Percentiles rank a stretch among this genome's conserved stretches.
These are phyloP conservation scores for Saccharomycopsis olivae DNA, from an alignment of 805 yeast genomes.

Conservation along the genomic window DNA sequence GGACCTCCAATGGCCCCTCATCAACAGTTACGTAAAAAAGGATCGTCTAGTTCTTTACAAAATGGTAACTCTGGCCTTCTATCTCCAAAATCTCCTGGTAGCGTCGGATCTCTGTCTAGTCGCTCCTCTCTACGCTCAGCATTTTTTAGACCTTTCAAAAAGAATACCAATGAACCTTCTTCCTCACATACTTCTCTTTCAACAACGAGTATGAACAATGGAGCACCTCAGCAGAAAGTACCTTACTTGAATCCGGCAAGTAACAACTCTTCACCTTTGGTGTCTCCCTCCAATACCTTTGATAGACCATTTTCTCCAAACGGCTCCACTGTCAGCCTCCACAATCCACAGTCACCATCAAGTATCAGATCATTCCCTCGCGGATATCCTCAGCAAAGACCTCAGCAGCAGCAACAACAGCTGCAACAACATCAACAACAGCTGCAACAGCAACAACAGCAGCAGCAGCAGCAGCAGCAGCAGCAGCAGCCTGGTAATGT, in stretches of 20 bases:
- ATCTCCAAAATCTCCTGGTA: conserved; percentile 2
- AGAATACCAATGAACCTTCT: neutral
- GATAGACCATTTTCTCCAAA: too few species aligned
- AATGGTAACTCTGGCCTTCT: neutral
- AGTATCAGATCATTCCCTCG: too few species aligned
- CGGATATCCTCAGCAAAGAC: too few species aligned
- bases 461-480: neutral
- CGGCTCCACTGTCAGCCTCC: too few species aligned
- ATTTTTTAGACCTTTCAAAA: conserved; percentile 13
- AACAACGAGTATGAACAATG: too few species aligned
- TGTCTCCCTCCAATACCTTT: too few species aligned
- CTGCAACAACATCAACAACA: conserved; percentile 1
- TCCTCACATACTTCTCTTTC: conserved; percentile 1
- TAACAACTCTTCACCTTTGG: too few species aligned
- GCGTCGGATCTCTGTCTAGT: neutral
- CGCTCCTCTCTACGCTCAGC: conserved; percentile 8
- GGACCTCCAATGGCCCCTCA: neutral
- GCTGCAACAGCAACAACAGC: neutral
- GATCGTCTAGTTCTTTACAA: neutral
- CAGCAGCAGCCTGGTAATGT: neutral
- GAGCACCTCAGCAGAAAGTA: too few species aligned
- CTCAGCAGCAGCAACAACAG: conserved; percentile 3
- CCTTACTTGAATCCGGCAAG: too few species aligned
- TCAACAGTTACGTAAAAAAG: neutral
- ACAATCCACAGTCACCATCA: too few species aligned